Percentiles rank a stretch among this genome's conserved stretches.
Conservation (phyloP, 148 eudicot genomes). For the Pharnaceum exiguum region DNA sequence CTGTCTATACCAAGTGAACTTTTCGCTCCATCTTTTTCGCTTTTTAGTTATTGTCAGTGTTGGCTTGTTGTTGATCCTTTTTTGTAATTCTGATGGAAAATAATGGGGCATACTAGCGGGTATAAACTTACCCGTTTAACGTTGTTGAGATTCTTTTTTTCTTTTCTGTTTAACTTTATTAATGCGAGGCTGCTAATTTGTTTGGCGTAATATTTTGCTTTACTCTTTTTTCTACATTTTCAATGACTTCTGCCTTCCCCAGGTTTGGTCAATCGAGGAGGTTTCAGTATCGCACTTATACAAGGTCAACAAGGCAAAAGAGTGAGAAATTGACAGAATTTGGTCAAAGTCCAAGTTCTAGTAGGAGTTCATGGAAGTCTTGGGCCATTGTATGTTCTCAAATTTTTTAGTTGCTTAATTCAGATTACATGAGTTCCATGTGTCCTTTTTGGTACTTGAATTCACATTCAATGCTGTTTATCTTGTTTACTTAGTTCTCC, state of each 20-base stretch:
- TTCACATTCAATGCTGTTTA: background rate
- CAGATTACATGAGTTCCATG: background rate
- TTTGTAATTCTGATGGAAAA: background rate
- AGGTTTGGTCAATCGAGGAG: constrained; percentile 41
- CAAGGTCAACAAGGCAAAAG: constrained; percentile 24
- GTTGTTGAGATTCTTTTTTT: too few species aligned
- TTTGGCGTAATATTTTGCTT: background rate
- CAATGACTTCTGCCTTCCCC: background rate
- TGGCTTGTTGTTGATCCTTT: background rate
- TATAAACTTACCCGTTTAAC: background rate
- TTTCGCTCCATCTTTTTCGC: background rate
- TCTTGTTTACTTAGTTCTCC: constrained; percentile 8
- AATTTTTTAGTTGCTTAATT: background rate
- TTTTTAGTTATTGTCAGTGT: background rate
- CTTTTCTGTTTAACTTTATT: too few species aligned
- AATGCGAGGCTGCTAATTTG: too few species aligned
- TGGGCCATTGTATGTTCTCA: constrained; percentile 44
- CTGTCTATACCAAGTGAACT: too few species aligned
- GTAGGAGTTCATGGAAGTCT: constrained; percentile 25
- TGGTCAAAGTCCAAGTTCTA: constrained; percentile 23
- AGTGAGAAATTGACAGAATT: constrained; percentile 21
- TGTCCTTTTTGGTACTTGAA: background rate
- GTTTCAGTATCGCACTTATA: constrained; percentile 34
- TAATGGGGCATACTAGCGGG: too few species aligned
- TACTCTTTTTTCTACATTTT: background rate